Percentiles rank a stretch among this genome's conserved stretches.
These are phyloP conservation scores for carrot (Daucus carota) DNA, from an alignment of 129 eudicot species.

Conservation along the genomic window DNA sequence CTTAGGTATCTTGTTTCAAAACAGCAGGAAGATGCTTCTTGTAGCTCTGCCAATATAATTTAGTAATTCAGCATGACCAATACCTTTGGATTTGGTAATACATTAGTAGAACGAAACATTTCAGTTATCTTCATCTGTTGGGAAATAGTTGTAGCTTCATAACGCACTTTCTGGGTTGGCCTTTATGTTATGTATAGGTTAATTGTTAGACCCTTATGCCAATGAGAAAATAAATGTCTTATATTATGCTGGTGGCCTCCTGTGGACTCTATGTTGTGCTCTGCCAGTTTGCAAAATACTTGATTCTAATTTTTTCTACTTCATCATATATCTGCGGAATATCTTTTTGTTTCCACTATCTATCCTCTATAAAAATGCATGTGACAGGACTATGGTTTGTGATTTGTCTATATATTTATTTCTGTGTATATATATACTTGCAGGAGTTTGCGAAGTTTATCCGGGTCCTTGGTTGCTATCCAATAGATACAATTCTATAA, in stretches of 20 bases:
- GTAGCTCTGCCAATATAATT: not conserved
- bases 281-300: not conserved
- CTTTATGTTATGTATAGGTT: not conserved
- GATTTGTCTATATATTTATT: not conserved
- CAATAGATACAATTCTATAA: constrained; percentile 45
- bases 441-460: constrained; percentile 77
- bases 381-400: not conserved
- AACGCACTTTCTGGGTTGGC: not conserved
- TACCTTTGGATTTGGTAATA: not conserved
- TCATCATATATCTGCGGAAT: not conserved
- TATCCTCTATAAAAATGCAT: not conserved
- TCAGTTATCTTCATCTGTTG: not conserved
- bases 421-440: not conserved
- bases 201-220: not conserved
- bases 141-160: not conserved
- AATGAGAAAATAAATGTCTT: not conserved
- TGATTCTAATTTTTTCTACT: not conserved
- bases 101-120: not conserved
- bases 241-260: not conserved
- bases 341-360: not conserved
- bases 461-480: constrained; percentile 83
- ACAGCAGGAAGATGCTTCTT: not conserved
- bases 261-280: not conserved
- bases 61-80: not conserved
- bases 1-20: not conserved